These are phyloP conservation scores for Penicillium digitatum DNA, from an alignment of 2,329 filamentous ascomycete genomes.

Conservation along the genomic window DNA sequence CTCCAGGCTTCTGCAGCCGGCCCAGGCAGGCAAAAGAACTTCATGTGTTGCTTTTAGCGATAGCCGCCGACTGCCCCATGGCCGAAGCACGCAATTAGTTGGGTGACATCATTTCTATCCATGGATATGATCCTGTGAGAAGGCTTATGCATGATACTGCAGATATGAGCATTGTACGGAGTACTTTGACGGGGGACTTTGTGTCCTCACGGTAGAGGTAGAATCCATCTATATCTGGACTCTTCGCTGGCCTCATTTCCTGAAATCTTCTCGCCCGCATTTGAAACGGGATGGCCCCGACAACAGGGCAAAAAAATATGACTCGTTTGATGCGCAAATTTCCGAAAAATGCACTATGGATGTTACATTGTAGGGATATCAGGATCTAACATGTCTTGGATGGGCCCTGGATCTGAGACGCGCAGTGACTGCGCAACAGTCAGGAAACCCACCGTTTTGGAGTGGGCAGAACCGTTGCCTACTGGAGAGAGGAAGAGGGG, in stretches of 20 bases:
- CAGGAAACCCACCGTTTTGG: background rate
- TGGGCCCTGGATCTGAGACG: conserved; percentile 5
- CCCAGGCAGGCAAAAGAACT: conserved; percentile 2
- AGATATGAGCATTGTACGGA: background rate
- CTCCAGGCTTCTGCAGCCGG: background rate
- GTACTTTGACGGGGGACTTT: background rate
- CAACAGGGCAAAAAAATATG: background rate
- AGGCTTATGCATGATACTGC: background rate
- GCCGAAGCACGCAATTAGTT: conserved; percentile 3
- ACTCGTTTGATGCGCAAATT: background rate
- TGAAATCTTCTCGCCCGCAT: background rate
- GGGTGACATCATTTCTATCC: background rate
- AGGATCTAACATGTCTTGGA: background rate
- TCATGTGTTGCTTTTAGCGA: conserved; percentile 9
- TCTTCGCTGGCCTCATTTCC: background rate
- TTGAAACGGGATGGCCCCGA: background rate
- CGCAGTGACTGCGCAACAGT: conserved; percentile 11
- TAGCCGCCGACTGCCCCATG: conserved; percentile 10
- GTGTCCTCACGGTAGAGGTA: background rate
- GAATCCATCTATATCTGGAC: background rate
- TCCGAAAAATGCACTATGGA: background rate
- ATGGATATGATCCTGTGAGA: background rate
- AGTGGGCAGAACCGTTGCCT: background rate
- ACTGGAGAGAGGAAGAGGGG: background rate
- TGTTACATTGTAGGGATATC: background rate